Base-by-base conservation (phyloP, 1,284 basidiomycete genomes). In the Malassezia caprae region DNA sequence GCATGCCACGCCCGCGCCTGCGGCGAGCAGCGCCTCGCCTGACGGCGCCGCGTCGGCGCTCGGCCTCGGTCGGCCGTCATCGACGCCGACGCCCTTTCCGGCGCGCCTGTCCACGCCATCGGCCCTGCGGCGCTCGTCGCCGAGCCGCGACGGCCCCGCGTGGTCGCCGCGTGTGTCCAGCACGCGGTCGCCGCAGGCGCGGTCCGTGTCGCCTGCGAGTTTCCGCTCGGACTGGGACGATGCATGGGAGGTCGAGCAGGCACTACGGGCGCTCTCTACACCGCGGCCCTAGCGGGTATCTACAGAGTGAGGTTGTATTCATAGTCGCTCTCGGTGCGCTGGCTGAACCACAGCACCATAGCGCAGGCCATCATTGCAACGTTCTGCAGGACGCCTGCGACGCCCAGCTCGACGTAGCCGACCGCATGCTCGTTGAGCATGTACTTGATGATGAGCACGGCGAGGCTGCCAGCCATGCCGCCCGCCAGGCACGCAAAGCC, bases 401-500 rank as follows among this genome's bases (percentile, higher is more conserved):
- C 87, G 19, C 93, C 93, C 74, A 93, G 96, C 76, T 91, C 93
- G 34, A 83, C 75, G 59, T 84, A 91, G 63, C 85, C 84, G 52
- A 85, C 83, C 0, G 82, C 76, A 70, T 87, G 87, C 21, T 80
- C 80, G 8, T 82, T 80, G 28, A 94, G 77, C 60, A 93, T 76
- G 73, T 98, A 98, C 77, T 96, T 96, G 72, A 98, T 80, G 51
- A 96, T 84, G 32, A 96, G 79, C 11, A 96, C 81, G 7, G 87
- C 87, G 68, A 93, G 82, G 70, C 88, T 90, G 42, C 91, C 91
- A 11, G 91, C 91, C 48, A 96, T 76, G 1, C 91, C 93, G 24
- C 91, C 91, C 0, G 91, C 91, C 88, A 96, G 89, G 48, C 96
- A 77, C 0, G 93, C 90, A 70, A 98, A 96, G 0, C 93, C 93